Evolutionary conservation across 1,139 yeast genomes (phyloP).

Genomic region (Magnusiomyces suaveolens): DNA sequence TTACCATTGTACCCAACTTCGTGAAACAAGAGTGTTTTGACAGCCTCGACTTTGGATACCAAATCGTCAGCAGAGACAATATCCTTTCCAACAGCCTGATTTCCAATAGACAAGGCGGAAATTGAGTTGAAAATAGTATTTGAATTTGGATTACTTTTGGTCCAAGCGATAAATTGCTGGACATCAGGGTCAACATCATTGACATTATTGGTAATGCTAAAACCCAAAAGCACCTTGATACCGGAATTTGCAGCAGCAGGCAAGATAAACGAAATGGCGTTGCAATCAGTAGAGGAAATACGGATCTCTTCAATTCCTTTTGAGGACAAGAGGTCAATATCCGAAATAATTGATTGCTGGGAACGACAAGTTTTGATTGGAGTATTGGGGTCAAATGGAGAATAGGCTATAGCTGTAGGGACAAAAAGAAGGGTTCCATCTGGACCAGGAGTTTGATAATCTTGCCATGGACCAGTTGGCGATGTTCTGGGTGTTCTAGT

Average conservation of each 20-base stretch:
- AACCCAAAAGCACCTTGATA: constrained; percentile 70
- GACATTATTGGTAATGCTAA: constrained; percentile 54
- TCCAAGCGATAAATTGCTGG: constrained; percentile 41
- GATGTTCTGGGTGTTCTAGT: background rate
- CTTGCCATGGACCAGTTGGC: background rate
- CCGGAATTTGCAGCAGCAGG: constrained; percentile 55
- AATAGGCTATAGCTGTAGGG: background rate
- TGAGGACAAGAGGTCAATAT: background rate
- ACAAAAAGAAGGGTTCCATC: background rate
- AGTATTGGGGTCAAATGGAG: background rate
- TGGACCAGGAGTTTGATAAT: background rate
- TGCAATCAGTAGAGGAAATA: constrained; percentile 81
- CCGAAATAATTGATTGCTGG: background rate
- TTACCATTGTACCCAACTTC: constrained; percentile 69
- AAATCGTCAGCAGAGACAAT: constrained; percentile 51
- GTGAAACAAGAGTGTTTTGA: constrained; percentile 42
- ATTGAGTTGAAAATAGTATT: constrained; percentile 55
- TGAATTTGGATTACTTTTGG: constrained; percentile 34
- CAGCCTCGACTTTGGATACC: constrained; percentile 51
- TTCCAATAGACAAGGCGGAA: constrained; percentile 70
- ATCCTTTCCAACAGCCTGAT: constrained; percentile 67
- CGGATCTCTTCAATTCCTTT: constrained; percentile 61
- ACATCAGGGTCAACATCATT: constrained; percentile 59
- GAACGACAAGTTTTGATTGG: background rate
- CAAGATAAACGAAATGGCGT: constrained; percentile 53